A percentile compares a stretch with the other conserved stretches of the same genome.
Evolutionary conservation across 2,329 filamentous ascomycete species (phyloP).

Genomic region (Juglanconis juglandina): DNA sequence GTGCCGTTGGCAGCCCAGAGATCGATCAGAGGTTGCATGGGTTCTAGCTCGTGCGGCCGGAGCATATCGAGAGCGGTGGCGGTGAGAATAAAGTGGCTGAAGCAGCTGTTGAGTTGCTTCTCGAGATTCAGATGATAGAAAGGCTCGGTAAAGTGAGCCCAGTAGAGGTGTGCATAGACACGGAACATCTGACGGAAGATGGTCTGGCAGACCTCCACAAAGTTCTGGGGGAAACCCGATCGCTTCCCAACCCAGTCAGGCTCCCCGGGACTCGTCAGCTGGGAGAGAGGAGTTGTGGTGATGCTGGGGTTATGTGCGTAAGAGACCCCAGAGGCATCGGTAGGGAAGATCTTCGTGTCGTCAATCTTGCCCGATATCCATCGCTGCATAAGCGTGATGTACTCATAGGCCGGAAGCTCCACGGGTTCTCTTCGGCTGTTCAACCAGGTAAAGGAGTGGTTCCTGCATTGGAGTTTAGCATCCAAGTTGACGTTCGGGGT

Average conservation of each 20-base stretch:
- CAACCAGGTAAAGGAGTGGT: constrained; percentile 94
- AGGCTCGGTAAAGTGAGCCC: constrained; percentile 84
- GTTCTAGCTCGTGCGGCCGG: constrained; percentile 85
- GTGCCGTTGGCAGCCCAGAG: constrained; percentile 87
- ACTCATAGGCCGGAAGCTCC: constrained; percentile 87
- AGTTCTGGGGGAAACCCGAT: constrained; percentile 87
- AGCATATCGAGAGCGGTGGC: constrained; percentile 80
- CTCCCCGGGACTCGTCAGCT: constrained; percentile 59
- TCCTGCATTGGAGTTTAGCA: constrained; percentile 42
- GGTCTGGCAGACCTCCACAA: constrained; percentile 84
- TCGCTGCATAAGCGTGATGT: constrained; percentile 92
- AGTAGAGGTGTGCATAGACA: constrained; percentile 96
- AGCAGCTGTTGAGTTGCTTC: constrained; percentile 82
- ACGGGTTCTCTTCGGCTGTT: constrained; percentile 84
- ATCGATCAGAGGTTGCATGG: constrained; percentile 92
- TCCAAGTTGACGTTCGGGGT: background rate
- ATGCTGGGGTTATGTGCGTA: constrained; percentile 61
- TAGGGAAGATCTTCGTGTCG: constrained; percentile 85
- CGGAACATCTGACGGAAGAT: constrained; percentile 99
- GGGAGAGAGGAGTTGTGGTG: constrained; percentile 56
- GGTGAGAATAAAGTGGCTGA: constrained; percentile 79
- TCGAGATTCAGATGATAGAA: constrained; percentile 80
- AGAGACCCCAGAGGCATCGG: constrained; percentile 69
- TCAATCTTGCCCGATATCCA: constrained; percentile 97
- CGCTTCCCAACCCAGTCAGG: constrained; percentile 83